Percentiles rank a stretch among this genome's conserved stretches.
Conservation (phyloP, 768 basidiomycete genomes). For the Phylloporus rhodoxanthus region DNA sequence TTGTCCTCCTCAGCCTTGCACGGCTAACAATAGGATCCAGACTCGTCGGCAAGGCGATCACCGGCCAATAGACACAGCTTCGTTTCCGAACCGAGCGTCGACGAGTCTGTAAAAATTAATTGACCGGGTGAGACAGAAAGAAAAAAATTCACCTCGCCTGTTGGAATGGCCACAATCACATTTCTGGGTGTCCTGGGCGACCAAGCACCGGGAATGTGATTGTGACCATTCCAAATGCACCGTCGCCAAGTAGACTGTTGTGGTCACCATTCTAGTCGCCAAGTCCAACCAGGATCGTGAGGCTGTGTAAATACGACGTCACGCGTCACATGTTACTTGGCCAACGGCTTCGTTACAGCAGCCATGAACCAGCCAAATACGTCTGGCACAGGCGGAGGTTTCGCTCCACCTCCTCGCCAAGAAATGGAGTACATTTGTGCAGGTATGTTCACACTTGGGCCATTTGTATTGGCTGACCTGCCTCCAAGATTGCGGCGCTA, state of each 20-base stretch:
- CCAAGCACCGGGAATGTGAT: conserved; percentile 8
- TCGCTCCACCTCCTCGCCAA: conserved; percentile 38
- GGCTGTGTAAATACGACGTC: conserved; percentile 3
- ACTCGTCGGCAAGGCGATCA: conserved; percentile 61
- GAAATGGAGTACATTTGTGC: conserved; percentile 88
- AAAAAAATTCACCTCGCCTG: neutral
- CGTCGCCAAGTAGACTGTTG: conserved; percentile 15
- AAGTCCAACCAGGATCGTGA: too few relatives aligned
- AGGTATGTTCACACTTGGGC: conserved; percentile 39
- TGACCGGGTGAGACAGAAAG: too few relatives aligned
- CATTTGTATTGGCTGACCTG: conserved; percentile 10
- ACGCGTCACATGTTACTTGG: conserved; percentile 8
- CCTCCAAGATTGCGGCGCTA: conserved; percentile 76
- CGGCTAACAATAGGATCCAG: conserved; percentile 41
- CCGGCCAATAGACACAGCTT: conserved; percentile 18
- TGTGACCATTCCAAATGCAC: neutral
- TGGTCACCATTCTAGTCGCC: too few relatives aligned
- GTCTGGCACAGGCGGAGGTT: conserved; percentile 30
- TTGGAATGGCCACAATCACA: too few relatives aligned
- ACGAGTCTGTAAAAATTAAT: neutral
- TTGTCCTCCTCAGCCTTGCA: conserved; percentile 20
- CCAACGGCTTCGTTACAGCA: neutral
- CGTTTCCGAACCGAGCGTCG: conserved; percentile 14
- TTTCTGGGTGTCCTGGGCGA: conserved; percentile 5
- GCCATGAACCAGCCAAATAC: conserved; percentile 38